Evolutionary conservation across 164 flowering plant genomes (phyloP).

Genomic region (Vitis riparia): DNA sequence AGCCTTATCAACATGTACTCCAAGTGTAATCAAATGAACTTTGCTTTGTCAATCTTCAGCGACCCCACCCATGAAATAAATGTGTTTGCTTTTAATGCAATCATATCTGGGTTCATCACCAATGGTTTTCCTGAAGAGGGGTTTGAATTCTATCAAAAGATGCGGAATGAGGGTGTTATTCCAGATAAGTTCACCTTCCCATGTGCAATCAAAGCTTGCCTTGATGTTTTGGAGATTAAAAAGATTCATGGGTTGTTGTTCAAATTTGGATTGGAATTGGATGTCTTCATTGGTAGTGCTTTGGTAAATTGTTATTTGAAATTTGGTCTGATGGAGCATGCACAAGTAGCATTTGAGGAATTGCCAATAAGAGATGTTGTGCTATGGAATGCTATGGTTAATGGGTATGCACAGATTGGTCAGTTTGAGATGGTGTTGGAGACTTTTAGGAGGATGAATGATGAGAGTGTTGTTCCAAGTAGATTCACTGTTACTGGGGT

Average conservation of each 20-base stretch:
- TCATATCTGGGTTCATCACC: constrained; percentile 51
- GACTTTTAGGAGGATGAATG: constrained; percentile 43
- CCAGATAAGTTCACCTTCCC: constrained; percentile 76
- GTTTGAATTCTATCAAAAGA: constrained; percentile 33
- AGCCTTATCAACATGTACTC: constrained; percentile 83
- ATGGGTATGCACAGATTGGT: constrained; percentile 60
- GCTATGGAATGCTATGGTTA: constrained; percentile 70
- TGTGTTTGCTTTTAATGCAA: constrained; percentile 60
- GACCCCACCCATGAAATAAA: constrained; percentile 24
- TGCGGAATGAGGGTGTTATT: constrained; percentile 33
- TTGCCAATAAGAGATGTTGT: constrained; percentile 55
- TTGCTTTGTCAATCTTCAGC: constrained; percentile 47
- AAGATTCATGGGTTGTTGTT: constrained; percentile 51
- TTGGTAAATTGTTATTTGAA: constrained; percentile 38
- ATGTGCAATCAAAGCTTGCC: constrained; percentile 55
- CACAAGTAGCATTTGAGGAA: constrained; percentile 40
- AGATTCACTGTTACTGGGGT: constrained; percentile 58
- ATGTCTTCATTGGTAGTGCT: constrained; percentile 47
- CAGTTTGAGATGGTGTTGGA: constrained; percentile 39
- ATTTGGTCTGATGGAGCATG: constrained; percentile 29
- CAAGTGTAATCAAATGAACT: constrained; percentile 43
- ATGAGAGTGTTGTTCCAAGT: constrained; percentile 41
- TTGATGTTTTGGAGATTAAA: constrained; percentile 31
- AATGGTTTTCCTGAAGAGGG: constrained; percentile 38
- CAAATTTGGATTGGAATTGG: constrained; percentile 38